Base-by-base conservation (phyloP, 371 early-diverging fungal species). In the Lichtheimia hyalospora region DNA sequence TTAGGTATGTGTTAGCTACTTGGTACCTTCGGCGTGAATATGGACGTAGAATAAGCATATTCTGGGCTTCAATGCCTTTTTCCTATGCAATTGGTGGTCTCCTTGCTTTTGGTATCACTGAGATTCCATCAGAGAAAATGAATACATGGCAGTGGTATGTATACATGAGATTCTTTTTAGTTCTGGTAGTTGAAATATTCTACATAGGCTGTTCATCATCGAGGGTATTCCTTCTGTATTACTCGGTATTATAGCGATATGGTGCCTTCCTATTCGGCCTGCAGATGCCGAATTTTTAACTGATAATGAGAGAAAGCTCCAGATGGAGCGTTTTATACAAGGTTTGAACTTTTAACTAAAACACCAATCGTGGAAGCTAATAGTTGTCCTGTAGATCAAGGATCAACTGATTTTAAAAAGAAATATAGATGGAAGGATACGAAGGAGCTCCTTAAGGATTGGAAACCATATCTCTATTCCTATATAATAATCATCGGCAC, bases 401-500 rank as follows among this genome's bases (percentile, higher is more conserved):
- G 34, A 8, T 8, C 34, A 8, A 34, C 34, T 0, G 8, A 34
- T 2, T 34, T 34, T 10, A 5, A 8, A 34, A 34, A 34, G 8
- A 34, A 34, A 10, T 34, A 52, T 52, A 27, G 41, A 5, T 53
- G 53, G 53, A 16, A 16, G 20, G 40, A 53, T 39, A 20, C 40
- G 2, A 34, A 14, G 40, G 12, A 34, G 13, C 40, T 53, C 1
- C 40, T 53, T 4, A 53, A 34, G 5, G 53, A 53, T 40, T 53
- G 53, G 53, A 53, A 53, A 20, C 40, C 53, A 16, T 53, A 53
- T 53, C 40, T 39, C 21, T 53, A 39, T 40, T 40, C 21, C 6
- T 53, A 10, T 39, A 53, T 40, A 16, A 41, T 40, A 14, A 16
- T 53, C 14, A 53, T 40, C 13, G 53, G 53, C 21, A 39, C 40